Evolutionary conservation across 2,329 filamentous ascomycete species (phyloP), one percentile per base, ranked within the genome.

Genomic region (Colletotrichum zoysiae): DNA sequence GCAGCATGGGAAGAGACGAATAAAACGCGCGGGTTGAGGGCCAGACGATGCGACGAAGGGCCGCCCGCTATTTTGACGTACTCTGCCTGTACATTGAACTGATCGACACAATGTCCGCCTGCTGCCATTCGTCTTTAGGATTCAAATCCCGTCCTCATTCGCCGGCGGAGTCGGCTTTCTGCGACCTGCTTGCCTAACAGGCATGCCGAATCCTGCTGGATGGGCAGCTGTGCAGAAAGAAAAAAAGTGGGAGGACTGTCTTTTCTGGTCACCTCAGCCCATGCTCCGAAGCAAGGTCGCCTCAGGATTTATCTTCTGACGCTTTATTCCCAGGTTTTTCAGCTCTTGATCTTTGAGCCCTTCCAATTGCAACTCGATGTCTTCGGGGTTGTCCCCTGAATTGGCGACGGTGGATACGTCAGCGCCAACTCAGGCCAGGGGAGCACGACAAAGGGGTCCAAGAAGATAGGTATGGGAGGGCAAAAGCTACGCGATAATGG

Each of bases 171-270:
- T 65, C 69, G 65, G 70, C 56, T 66, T 70, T 69, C 70, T 74
- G 70, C 65, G 53, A 59, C 51, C 58, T 57, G 40, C 60, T 63
- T 65, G 67, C 73, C 64, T 65, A 60, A 73, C 65, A 51, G 71
- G 60, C 59, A 68, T 53, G 50, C 60, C 71, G 70, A 74, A 66
- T 70, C 67, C 63, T 71, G 67, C 67, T 73, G 59, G 60, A 71
- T 57, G 71, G 71, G 69, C 69, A 69, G 65, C 69, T 35, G 69
- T 71, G 69, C 69, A 71, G 69, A 48, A 66, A 66, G n/a, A 69
- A 69, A 69, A 69, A 69, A 69, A 69, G 66, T 74, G 70, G 73
- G 70, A 73, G 66, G 66, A 35, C 62, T 18, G 16, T 60, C 20
- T 56, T 65, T 50, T 57, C 26, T 20, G 35, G 26, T 64, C 61